Percentiles rank a stretch among this genome's conserved stretches.
Conservation (phyloP, 208 protist genomes). For the Tritrichomonas foetus region DNA sequence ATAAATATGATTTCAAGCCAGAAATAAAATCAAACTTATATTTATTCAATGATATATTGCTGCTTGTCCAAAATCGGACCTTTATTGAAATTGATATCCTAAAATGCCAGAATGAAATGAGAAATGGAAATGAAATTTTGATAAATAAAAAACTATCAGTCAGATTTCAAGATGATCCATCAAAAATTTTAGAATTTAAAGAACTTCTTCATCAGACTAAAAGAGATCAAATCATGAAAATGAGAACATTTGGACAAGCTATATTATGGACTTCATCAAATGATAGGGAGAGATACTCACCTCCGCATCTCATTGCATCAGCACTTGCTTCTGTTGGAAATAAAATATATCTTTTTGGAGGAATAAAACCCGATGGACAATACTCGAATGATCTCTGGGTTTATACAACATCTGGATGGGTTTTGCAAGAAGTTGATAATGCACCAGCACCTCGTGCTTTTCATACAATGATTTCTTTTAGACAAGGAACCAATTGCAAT, state of each 20-base stretch:
- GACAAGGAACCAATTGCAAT: too few relatives aligned
- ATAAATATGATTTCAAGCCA: too few relatives aligned
- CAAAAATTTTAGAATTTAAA: background rate
- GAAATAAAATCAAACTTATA: background rate
- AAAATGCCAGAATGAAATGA: background rate
- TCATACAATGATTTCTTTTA: background rate
- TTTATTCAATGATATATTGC: background rate
- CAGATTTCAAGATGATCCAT: too few relatives aligned
- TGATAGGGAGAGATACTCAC: too few relatives aligned
- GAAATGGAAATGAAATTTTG: background rate
- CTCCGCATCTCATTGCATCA: background rate
- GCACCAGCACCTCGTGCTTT: background rate
- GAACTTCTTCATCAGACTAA: too few relatives aligned
- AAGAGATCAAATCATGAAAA: background rate
- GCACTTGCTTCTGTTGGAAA: background rate
- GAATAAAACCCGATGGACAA: background rate
- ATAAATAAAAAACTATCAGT: too few relatives aligned
- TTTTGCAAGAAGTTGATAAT: background rate
- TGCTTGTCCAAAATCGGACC: background rate
- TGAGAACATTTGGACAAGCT: background rate
- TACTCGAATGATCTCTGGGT: background rate
- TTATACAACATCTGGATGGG: background rate
- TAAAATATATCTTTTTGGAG: background rate
- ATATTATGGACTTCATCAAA: background rate
- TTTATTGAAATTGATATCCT: background rate